Base-by-base conservation (phyloP, 2,329 filamentous ascomycete genomes). In the Trichoderma atrobrunneum region DNA sequence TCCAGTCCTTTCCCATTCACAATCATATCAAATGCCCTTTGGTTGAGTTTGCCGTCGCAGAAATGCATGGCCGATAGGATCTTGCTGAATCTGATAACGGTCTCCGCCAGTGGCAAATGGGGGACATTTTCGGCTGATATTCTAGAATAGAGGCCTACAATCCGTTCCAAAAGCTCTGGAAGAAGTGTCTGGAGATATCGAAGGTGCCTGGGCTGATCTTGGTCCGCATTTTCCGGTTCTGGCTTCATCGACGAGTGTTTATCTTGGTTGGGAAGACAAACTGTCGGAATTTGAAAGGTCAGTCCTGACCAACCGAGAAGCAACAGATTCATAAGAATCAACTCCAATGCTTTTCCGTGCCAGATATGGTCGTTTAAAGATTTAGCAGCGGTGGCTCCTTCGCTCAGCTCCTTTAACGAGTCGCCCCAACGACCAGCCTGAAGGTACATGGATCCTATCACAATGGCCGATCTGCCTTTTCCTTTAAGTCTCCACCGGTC, bases 281-380 rank as follows among this genome's bases (percentile, higher is more conserved):
- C 81, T 11, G 84, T 80, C 2, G 89, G 89, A n/a, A 96, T 87
- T 77, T 91, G 88, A 77, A 98, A 98, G 78, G 96, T 92, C 77
- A 95, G 86, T 5, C 91, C 92, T 43, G 91, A 89, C 93, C 94
- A 97, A 34, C 91, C 92, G 74, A 97, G 89, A 77, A 98, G 88
- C 54, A 98, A 79, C 75, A 98, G 87, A 78, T 92, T 94, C 30
- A 97, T 87, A 61, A 96, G 84, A 73, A 97, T 93, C 32, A 95
- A 90, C 79, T 99, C 97, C 24, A 99, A 85, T 1, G 94, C 95
- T 82, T 98, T 98, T 21, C 93, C 96, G 82, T 98, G 94, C 95
- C 96, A 99, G n/a, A 98, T 81, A 81, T 97, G 93, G 81, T 99
- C 96, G 77, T 94, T 95, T 72, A 93, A 88, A 48, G 90, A 90